Evolutionary conservation across 1,284 basidiomycete genomes (phyloP).

Genomic region (Coriolopsis trogii): DNA sequence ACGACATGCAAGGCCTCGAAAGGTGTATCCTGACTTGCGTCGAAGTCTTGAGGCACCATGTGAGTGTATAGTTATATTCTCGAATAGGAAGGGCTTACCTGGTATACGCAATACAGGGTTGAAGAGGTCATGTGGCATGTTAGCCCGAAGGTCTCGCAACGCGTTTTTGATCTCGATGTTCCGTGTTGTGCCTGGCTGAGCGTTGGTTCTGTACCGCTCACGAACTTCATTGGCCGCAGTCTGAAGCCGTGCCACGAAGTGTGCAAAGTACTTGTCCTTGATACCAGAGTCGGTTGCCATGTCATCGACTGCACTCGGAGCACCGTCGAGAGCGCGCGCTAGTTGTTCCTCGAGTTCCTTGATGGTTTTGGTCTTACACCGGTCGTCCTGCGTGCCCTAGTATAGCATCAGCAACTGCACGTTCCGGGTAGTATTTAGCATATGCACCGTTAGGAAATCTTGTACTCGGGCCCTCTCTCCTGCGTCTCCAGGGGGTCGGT

Average conservation of each 20-base stretch:
- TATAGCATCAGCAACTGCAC: not conserved
- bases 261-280: not conserved
- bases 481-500: not conserved
- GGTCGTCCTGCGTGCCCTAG: not conserved
- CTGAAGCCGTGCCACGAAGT: conserved; percentile 3
- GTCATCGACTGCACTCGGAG: not conserved
- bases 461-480: not conserved
- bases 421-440: not conserved
- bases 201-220: not conserved
- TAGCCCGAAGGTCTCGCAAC: not conserved
- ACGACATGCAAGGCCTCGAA: conserved; percentile 38
- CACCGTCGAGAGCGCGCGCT: not conserved
- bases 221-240: not conserved
- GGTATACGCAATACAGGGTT: conserved; percentile 3
- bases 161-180: not conserved
- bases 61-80: not conserved
- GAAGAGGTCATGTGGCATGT: not conserved
- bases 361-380: not conserved
- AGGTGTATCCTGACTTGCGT: conserved; percentile 35
- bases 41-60: conserved; percentile 24
- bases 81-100: not conserved
- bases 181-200: not conserved
- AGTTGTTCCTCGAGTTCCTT: not conserved
- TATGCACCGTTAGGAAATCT: not conserved
- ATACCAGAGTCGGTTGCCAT: not conserved